phyloP scores from a whole-genome alignment of 2,329 filamentous ascomycete species.

The Aspergillus sp. region DNA sequence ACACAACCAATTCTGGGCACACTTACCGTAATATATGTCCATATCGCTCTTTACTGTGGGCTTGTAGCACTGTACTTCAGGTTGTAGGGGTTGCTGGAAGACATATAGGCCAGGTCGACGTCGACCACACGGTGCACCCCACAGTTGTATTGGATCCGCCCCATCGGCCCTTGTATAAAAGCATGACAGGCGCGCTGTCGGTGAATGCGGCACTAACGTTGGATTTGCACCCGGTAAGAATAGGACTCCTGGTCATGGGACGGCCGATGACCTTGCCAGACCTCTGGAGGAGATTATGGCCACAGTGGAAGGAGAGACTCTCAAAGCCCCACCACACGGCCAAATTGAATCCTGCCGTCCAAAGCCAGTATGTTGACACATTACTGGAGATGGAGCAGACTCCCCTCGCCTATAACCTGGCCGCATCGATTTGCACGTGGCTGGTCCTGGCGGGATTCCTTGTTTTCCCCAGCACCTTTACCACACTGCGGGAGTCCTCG shows the following conservation, averaged over 20 bases:
- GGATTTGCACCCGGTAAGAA: background rate
- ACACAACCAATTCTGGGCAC: background rate
- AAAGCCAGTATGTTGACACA: conserved; percentile 2
- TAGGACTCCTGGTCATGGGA: background rate
- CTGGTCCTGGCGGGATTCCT: conserved; percentile 3
- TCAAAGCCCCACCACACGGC: background rate
- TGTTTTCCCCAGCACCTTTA: conserved; percentile 6
- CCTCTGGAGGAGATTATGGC: background rate
- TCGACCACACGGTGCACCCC: background rate
- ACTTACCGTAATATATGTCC: background rate
- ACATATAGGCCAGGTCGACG: background rate
- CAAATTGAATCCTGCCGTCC: background rate
- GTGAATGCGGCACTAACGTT: background rate
- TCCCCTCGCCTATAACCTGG: conserved; percentile 2
- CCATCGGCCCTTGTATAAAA: background rate
- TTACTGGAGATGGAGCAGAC: conserved; percentile 4
- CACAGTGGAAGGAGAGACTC: background rate
- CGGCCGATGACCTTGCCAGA: background rate
- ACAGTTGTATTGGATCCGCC: background rate
- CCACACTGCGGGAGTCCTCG: background rate
- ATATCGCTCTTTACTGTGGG: background rate
- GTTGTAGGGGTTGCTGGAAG: background rate
- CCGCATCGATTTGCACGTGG: background rate
- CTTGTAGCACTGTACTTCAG: background rate
- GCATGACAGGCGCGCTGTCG: background rate